Base-by-base conservation (phyloP, 805 yeast genomes). In the Zygoascus bituminiphila region DNA sequence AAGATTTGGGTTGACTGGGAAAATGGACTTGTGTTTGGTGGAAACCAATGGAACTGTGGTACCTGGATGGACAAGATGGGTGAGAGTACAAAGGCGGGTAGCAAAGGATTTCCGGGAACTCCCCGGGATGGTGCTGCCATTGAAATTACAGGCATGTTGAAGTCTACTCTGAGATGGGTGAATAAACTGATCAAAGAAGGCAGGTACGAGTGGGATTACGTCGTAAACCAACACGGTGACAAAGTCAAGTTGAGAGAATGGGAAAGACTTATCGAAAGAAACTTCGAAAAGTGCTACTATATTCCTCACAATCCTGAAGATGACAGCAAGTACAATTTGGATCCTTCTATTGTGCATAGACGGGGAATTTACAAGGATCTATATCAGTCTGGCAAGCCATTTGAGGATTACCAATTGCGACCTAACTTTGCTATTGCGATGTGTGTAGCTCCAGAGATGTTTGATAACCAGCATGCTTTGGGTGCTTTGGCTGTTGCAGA, bases 1-100 rank as follows among this genome's bases (percentile, higher is more conserved):
- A 76, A 78, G 54, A 76, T 89, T 1, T 59, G 67, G 50, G 88
- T 89, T 41, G 97, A 91, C 63, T 91, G 97, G 97, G 59, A 70
- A 0, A 88, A 85, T 10, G 98, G 98, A 1, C 68, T 93, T 25
- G 70, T 89, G 3, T 84, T 79, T 63, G 98, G 98, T 42, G 98
- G 98, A 1, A 85, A 86, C 44, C 95, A 85, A 64, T 78, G 68
- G 63, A 91, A 91, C 62, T 91, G 98, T 70, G 98, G 98, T 20
- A 93, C 98, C 0, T 91, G 98, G 98, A 91, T 89, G 96, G 98
- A 91, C 67, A 91, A 91, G 68, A 91, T 91, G 98, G 98, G 98
- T 22, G 98, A 93, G 68, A 85, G 95, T 60, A 79, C 66, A 31
- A 73, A 67, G 48, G 96, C 98, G 0, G 82, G 84, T 1, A 82